These are phyloP conservation scores for Aspergillus neotritici DNA, from an alignment of 2,329 filamentous ascomycete species.

Conservation along the genomic window DNA sequence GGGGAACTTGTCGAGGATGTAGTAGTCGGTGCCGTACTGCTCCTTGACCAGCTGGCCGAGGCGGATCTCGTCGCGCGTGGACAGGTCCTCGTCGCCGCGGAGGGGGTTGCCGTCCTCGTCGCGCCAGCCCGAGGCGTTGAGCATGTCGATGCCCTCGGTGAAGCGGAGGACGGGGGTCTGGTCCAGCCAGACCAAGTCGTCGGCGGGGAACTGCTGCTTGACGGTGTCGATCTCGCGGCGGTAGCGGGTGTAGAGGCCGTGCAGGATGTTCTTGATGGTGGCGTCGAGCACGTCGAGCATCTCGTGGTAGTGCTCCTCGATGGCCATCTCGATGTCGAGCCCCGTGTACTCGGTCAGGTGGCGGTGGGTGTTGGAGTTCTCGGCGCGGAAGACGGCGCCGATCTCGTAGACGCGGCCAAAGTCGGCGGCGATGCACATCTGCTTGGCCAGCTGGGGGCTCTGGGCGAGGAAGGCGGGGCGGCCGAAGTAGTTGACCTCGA, in stretches of 20 bases:
- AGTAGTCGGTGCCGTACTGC: slow-evolving; percentile 85
- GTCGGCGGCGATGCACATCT: slow-evolving; percentile 85
- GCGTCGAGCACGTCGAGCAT: slow-evolving; percentile 72
- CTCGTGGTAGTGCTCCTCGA: slow-evolving; percentile 85
- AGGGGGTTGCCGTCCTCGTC: slow-evolving; percentile 70
- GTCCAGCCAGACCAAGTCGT: slow-evolving; percentile 81
- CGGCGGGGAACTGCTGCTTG: slow-evolving; percentile 77
- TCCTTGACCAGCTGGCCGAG: slow-evolving; percentile 79
- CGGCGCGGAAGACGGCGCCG: slow-evolving; percentile 83
- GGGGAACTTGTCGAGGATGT: slow-evolving; percentile 91
- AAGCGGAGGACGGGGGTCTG: slow-evolving; percentile 79
- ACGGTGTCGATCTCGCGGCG: slow-evolving; percentile 70
- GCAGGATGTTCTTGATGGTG: slow-evolving; percentile 74
- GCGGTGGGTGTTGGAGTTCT: slow-evolving; percentile 92
- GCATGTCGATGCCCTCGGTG: slow-evolving; percentile 69
- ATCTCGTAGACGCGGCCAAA: slow-evolving; percentile 87
- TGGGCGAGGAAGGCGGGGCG: slow-evolving; percentile 83
- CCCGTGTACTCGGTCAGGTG: slow-evolving; percentile 94
- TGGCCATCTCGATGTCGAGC: slow-evolving; percentile 86
- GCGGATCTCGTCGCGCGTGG: slow-evolving; percentile 79
- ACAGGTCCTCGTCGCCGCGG: slow-evolving; percentile 71
- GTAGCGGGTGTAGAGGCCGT: slow-evolving; percentile 63
- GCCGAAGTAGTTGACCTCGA: slow-evolving; percentile 87
- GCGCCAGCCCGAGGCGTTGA: slow-evolving; percentile 70
- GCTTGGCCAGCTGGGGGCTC: slow-evolving; percentile 86